Base-by-base conservation (phyloP, 83 land plant genomes). In the Isoetes engelmannii region DNA sequence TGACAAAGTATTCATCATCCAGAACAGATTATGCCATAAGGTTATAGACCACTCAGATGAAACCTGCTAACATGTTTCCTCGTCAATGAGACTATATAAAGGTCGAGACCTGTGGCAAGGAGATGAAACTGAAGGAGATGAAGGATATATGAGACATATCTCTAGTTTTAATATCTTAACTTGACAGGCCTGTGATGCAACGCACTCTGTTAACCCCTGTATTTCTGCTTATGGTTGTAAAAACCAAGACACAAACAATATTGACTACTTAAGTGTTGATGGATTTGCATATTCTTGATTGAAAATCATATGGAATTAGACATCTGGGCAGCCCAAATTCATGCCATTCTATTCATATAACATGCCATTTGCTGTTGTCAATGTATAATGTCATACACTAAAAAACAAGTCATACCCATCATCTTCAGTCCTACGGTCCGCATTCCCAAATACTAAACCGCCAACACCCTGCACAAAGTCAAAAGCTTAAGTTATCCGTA, bases 391-490 rank as follows among this genome's bases (percentile, higher is more conserved):
- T 19, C 13, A 13, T 7, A 47, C 17, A 69, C 46, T 5, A 47
- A 6, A 6, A 65, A 53, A 64, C 48, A 44, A 72, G 17, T 8
- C 51, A 12, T 6, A 65, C 12, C 90, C 98, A 72, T 87, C 99
- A 74, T 70, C 83, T 63, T 88, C 80, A 15, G 77, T 69, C 18
- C 83, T 69, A 17, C 67, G 72, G 65, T 86, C 80, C 8, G 82
- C 90, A 78, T 78, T 85, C 44, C 99, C 92, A 82, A 95, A 95
- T 45, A 92, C 89, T 55, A 87, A 75, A 45, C 92, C 94, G 60
- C 92, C 94, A 69, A 95, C 90, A n/a, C 97, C 99, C 99, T 95
- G 87, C 80, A 75, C 69, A 15, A 50, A 59, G 18, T 1, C 50
- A 45, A 45, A n/a, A 43, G 37, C 6, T 37, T 61, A 6, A 62